Conservation (phyloP, 2,329 filamentous ascomycete species). For the Myrmaecium sp. region DNA sequence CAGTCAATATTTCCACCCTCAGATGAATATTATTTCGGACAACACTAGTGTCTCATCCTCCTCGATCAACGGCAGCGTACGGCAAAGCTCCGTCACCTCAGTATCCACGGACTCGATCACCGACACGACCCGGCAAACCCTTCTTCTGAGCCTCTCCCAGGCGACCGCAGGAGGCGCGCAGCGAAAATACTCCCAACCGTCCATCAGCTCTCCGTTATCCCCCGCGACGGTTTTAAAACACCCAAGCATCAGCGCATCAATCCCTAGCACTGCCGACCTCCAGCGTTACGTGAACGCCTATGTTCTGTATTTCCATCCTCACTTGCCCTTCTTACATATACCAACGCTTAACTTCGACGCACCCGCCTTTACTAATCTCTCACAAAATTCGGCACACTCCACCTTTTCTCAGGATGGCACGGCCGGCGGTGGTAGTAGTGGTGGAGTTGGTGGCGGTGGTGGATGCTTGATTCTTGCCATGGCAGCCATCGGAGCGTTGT, state of each 20-base stretch:
- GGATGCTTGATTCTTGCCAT: conserved; percentile 78
- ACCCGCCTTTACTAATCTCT: conserved; percentile 44
- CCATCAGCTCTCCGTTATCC: conserved; percentile 36
- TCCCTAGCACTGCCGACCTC: conserved; percentile 71
- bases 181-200: conserved; percentile 42
- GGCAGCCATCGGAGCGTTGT: conserved; percentile 73
- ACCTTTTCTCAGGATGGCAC: conserved; percentile 37
- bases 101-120: conserved; percentile 49
- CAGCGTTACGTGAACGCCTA: conserved; percentile 85
- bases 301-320: conserved; percentile 82
- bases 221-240: conserved; percentile 13
- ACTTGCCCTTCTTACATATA: conserved; percentile 86
- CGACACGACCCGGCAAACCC: conserved; percentile 46
- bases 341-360: conserved; percentile 83
- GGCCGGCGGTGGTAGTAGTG: too few species aligned
- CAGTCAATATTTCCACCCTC: conserved; percentile 44
- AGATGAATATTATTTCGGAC: conserved; percentile 54
- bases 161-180: conserved; percentile 37
- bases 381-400: conserved; percentile 43
- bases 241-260: conserved; percentile 33
- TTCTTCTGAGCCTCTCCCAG: conserved; percentile 44
- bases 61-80: conserved; percentile 50
- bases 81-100: conserved; percentile 42
- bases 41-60: conserved; percentile 44
- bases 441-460: too few species aligned